phyloP scores from a whole-genome alignment of 169 alveolate species.

The Fabrea salina region DNA sequence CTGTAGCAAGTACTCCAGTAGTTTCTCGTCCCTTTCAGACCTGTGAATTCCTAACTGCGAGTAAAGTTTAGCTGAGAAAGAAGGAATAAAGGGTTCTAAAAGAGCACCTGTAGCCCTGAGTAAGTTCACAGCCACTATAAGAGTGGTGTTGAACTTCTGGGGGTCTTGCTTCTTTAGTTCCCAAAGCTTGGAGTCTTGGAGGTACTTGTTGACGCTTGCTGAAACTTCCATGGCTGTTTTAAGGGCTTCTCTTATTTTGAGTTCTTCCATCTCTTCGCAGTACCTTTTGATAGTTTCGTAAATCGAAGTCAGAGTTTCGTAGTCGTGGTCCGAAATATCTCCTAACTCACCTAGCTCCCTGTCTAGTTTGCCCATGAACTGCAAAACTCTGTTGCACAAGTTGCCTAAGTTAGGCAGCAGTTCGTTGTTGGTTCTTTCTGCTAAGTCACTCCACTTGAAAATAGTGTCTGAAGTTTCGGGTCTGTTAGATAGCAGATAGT shows the following conservation, averaged over 20 bases:
- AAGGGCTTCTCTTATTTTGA: conserved; percentile 71
- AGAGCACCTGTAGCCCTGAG: conserved; percentile 59
- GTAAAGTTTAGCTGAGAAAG: conserved; percentile 81
- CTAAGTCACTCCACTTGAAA: conserved; percentile 83
- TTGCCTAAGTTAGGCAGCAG: conserved; percentile 82
- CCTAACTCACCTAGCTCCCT: conserved; percentile 41
- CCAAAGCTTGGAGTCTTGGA: conserved; percentile 75
- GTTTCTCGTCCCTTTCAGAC: conserved; percentile 52
- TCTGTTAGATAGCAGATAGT: conserved; percentile 75
- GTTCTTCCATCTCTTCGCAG: conserved; percentile 61
- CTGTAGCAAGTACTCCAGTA: conserved; percentile 34
- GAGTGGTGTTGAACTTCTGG: conserved; percentile 56
- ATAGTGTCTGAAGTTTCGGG: conserved; percentile 82
- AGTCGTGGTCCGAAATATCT: conserved; percentile 38
- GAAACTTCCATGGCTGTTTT: conserved; percentile 71
- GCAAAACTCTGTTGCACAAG: conserved; percentile 69
- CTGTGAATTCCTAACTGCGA: conserved; percentile 62
- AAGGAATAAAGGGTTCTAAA: conserved; percentile 84
- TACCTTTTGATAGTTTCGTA: conserved; percentile 53
- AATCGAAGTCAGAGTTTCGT: conserved; percentile 34
- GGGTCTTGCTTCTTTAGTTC: conserved; percentile 53
- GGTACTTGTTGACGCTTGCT: conserved; percentile 64
- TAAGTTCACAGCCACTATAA: conserved; percentile 57
- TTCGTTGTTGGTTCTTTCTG: conserved; percentile 80
- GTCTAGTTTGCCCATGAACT: conserved; percentile 45